Evolutionary conservation across 148 eudicot species (phyloP).

Genomic region (Fagopyrum tataricum): DNA sequence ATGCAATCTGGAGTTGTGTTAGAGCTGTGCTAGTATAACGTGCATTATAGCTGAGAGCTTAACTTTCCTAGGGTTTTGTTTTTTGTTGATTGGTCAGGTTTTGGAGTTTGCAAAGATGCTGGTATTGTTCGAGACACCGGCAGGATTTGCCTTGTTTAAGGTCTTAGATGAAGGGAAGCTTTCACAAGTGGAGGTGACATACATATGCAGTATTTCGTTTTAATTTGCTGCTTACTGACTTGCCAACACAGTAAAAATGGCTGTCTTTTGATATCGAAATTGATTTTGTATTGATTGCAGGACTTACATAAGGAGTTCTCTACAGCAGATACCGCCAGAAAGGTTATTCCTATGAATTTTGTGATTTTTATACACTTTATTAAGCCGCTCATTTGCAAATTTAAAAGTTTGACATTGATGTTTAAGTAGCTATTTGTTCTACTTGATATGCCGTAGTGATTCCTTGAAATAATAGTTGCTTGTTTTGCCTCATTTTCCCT

Average conservation of each 20-base stretch:
- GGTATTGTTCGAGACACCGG: slow-evolving; percentile 21
- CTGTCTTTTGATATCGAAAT: background rate
- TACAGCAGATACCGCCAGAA: too few relatives aligned
- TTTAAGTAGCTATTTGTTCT: too few relatives aligned
- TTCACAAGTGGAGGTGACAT: slow-evolving; percentile 6
- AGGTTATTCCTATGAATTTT: too few relatives aligned
- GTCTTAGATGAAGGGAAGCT: slow-evolving; percentile 22
- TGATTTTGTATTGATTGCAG: too few relatives aligned
- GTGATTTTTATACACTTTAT: too few relatives aligned
- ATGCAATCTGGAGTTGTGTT: background rate
- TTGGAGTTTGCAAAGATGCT: slow-evolving; percentile 14
- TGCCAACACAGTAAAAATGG: background rate
- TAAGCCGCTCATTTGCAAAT: too few relatives aligned
- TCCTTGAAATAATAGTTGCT: too few relatives aligned
- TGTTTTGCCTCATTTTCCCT: background rate
- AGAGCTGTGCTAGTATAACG: background rate
- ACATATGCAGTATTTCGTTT: background rate
- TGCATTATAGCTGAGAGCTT: background rate
- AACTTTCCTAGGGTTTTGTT: background rate
- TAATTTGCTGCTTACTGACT: background rate
- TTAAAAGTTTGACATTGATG: too few relatives aligned
- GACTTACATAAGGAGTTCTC: too few relatives aligned
- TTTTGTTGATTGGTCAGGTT: background rate
- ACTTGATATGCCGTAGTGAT: too few relatives aligned
- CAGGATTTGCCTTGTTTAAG: slow-evolving; percentile 24